Evolutionary conservation across 106 monocot genomes (phyloP).

Genomic region (Dioscorea alata): DNA sequence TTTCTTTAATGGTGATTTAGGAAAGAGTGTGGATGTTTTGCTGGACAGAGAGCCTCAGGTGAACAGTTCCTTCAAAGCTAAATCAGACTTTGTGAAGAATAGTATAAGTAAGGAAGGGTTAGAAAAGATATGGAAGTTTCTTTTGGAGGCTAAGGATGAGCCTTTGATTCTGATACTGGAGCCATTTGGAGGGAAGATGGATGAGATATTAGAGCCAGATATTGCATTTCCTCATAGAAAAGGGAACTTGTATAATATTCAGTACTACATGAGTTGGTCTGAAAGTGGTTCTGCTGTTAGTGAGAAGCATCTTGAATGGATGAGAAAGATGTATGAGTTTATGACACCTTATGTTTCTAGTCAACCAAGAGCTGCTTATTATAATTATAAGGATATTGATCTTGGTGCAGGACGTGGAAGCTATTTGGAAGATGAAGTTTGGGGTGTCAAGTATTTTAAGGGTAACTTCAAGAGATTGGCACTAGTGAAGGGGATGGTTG

Average conservation of each 20-base stretch:
- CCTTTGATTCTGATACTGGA: slow-evolving; percentile 8
- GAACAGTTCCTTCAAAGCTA: slow-evolving; percentile 11
- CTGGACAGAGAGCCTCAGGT: not conserved
- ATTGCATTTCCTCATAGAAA: slow-evolving; percentile 27
- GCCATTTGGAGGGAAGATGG: slow-evolving; percentile 23
- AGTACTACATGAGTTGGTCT: slow-evolving; percentile 10
- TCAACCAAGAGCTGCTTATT: slow-evolving; percentile 18
- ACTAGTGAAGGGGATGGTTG: slow-evolving; percentile 20
- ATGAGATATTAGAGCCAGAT: slow-evolving; percentile 6
- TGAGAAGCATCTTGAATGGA: slow-evolving; percentile 9
- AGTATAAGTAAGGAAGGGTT: slow-evolving; percentile 1
- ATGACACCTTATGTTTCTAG: slow-evolving; percentile 31
- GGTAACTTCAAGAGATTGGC: slow-evolving; percentile 24
- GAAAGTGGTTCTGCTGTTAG: not conserved
- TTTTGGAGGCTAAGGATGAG: not conserved
- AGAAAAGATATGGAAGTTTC: slow-evolving; percentile 10
- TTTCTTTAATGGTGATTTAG: not conserved
- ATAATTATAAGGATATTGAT: slow-evolving; percentile 14
- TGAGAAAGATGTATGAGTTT: slow-evolving; percentile 17
- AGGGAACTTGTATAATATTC: slow-evolving; percentile 20
- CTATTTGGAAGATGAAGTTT: slow-evolving; percentile 4
- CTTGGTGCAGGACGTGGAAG: not conserved
- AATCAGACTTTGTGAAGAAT: slow-evolving; percentile 13
- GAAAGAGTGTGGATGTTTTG: not conserved
- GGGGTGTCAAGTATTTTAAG: slow-evolving; percentile 29